Evolutionary conservation across 148 eudicot species (phyloP).

Genomic region (Persicaria maculosa): DNA sequence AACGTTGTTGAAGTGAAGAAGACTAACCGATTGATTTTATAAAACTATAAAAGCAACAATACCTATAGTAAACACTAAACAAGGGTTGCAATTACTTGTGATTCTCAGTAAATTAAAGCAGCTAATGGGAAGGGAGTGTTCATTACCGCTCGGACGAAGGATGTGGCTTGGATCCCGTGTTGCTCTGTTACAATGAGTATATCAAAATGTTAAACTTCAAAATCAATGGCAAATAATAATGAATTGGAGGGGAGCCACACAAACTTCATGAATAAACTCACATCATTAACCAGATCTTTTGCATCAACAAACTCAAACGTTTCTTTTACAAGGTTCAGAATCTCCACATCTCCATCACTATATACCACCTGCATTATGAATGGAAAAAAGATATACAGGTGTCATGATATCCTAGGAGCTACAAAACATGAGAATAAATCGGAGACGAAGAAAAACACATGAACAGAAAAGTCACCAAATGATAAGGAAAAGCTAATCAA

Average conservation of each 20-base stretch:
- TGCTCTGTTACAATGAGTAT: not conserved
- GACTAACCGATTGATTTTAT: not conserved
- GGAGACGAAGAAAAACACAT: too few species aligned
- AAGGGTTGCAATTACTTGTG: not conserved
- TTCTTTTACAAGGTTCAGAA: slow-evolving; percentile 38
- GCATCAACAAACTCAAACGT: slow-evolving; percentile 35
- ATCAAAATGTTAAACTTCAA: not conserved
- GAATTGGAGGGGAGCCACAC: not conserved
- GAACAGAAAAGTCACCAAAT: too few species aligned
- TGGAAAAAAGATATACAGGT: not conserved
- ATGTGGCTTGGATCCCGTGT: slow-evolving; percentile 7
- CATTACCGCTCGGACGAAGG: slow-evolving; percentile 8
- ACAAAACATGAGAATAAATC: not conserved
- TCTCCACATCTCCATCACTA: slow-evolving; percentile 55
- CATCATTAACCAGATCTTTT: slow-evolving; percentile 19
- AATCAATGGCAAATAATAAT: not conserved
- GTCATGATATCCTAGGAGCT: not conserved
- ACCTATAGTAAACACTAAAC: not conserved
- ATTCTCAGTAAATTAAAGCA: not conserved
- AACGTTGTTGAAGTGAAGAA: too few species aligned
- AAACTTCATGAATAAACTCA: slow-evolving; percentile 15
- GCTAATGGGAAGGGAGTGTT: not conserved
- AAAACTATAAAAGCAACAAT: not conserved
- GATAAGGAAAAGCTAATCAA: not conserved
- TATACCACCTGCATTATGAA: slow-evolving; percentile 29